These are phyloP conservation scores for Pseudocercospora eumusae DNA, from an alignment of 2,329 filamentous ascomycete genomes.

Conservation along the genomic window DNA sequence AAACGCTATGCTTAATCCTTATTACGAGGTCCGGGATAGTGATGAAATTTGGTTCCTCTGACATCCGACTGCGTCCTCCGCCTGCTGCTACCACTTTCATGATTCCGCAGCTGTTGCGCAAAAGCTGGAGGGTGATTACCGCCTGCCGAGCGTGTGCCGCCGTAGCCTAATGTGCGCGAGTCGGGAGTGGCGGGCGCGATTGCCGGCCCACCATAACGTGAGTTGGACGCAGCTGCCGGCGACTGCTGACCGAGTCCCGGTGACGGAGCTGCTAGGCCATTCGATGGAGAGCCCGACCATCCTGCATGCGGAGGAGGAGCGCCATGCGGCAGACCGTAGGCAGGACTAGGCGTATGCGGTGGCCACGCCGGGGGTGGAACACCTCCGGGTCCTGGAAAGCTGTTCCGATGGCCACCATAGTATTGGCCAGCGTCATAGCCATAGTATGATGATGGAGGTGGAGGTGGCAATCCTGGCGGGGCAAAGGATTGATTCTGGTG, in stretches of 20 bases:
- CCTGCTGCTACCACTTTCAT: conserved; percentile 18
- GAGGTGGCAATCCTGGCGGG: conserved; percentile 13
- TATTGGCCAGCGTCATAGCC: conserved; percentile 18
- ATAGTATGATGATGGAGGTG: conserved; percentile 15
- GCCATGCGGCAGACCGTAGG: conserved; percentile 18
- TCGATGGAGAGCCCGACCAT: conserved; percentile 13
- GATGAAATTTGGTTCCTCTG: conserved; percentile 17
- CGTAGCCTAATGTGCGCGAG: conserved; percentile 16
- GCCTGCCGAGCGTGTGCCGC: conserved; percentile 17
- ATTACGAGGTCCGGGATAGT: conserved; percentile 14
- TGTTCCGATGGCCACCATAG: conserved; percentile 18
- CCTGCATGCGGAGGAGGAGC: conserved; percentile 14
- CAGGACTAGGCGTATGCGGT: conserved; percentile 14
- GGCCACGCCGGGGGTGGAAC: conserved; percentile 9
- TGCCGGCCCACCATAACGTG: conserved; percentile 31
- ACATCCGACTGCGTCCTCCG: conserved; percentile 22
- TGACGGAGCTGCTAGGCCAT: conserved; percentile 1
- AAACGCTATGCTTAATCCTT: conserved; percentile 8
- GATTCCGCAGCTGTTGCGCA: conserved; percentile 32
- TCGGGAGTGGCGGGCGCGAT: conserved; percentile 34
- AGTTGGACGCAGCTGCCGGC: conserved; percentile 9
- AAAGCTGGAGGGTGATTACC: conserved; percentile 32
- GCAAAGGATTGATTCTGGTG: conserved; percentile 17
- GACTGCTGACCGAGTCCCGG: conserved; percentile 11
- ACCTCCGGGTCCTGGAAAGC: conserved; percentile 19